Conservation (phyloP, 2,329 filamentous ascomycete species). For the Aspergillus tubingensis region DNA sequence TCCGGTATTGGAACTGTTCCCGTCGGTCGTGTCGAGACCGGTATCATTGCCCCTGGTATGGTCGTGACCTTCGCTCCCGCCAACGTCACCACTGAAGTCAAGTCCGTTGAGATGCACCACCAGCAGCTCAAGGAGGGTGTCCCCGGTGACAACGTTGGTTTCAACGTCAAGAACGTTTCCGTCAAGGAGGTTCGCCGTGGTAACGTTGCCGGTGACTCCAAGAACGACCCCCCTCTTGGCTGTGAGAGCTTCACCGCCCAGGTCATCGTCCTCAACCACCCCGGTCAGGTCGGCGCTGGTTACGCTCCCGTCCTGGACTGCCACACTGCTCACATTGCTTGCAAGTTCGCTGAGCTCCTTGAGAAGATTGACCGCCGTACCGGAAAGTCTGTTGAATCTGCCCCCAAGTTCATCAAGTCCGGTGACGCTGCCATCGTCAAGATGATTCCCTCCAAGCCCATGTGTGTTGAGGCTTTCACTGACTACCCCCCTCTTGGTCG, state of each 20-base stretch:
- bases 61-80: constrained; percentile 97
- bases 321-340: constrained; percentile 99
- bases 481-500: constrained; percentile 99
- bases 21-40: constrained; percentile 99
- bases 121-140: constrained; percentile 94
- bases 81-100: constrained; percentile 99
- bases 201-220: constrained; percentile 99
- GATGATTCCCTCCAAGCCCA: constrained; percentile 99
- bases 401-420: constrained; percentile 99
- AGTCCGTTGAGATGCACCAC: constrained; percentile 99
- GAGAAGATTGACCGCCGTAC: constrained; percentile 99
- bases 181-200: constrained; percentile 99
- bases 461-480: constrained; percentile 99
- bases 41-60: constrained; percentile 80
- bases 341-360: constrained; percentile 99
- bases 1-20: constrained; percentile 99
- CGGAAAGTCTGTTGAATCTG: constrained; percentile 89
- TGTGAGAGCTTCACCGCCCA: constrained; percentile 97
- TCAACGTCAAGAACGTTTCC: constrained; percentile 99
- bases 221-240: constrained; percentile 94
- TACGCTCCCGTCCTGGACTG: constrained; percentile 99
- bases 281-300: constrained; percentile 97
- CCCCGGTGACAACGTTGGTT: constrained; percentile 99
- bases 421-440: constrained; percentile 99
- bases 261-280: constrained; percentile 99